Conservation (phyloP, 805 yeast species). For the Priceomyces medius region DNA sequence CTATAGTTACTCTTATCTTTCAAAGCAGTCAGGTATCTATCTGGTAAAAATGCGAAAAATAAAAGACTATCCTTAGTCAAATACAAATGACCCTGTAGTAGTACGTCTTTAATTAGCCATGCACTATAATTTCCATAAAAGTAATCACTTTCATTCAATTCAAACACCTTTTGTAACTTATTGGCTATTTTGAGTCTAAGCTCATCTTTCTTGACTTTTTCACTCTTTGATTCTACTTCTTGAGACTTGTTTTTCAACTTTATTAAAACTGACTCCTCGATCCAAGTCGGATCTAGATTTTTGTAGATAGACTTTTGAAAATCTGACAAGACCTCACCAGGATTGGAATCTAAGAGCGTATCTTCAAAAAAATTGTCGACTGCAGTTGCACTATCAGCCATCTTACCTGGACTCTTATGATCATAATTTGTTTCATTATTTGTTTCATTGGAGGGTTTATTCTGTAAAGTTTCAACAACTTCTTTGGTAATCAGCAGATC, state of each 20-base stretch:
- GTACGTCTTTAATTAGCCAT: slow-evolving; percentile 80
- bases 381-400: not conserved
- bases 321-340: not conserved
- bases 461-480: not conserved
- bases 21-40: slow-evolving; percentile 15
- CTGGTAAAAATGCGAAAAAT: slow-evolving; percentile 79
- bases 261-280: slow-evolving; percentile 14
- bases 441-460: not conserved
- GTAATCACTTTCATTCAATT: slow-evolving; percentile 53
- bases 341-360: slow-evolving; percentile 1
- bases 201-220: slow-evolving; percentile 11
- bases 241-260: slow-evolving; percentile 9
- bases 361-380: not conserved
- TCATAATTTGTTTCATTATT: too few species aligned
- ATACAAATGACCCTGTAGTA: slow-evolving; percentile 82
- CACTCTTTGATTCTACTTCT: slow-evolving; percentile 7
- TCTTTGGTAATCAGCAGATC: not conserved
- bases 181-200: slow-evolving; percentile 31
- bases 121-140: slow-evolving; percentile 63
- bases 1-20: slow-evolving; percentile 6
- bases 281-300: slow-evolving; percentile 22
- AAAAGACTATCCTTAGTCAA: slow-evolving; percentile 63
- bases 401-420: too few species aligned
- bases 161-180: slow-evolving; percentile 36
- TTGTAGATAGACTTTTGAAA: slow-evolving; percentile 25